Conservation (phyloP, 2,329 filamentous ascomycete species). For the Sarocladiaceae sp. region DNA sequence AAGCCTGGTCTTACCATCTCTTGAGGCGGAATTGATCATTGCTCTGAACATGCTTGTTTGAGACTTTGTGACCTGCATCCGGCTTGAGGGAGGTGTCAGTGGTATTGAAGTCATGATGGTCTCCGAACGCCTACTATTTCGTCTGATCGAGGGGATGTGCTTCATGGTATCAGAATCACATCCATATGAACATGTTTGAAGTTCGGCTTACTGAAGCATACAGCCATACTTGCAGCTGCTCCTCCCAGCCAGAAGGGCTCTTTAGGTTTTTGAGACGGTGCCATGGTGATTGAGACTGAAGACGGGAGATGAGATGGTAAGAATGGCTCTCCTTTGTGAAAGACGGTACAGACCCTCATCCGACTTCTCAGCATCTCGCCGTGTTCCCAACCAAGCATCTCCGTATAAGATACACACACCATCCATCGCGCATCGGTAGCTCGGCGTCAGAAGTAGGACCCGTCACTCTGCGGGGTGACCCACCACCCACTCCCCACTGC, state of each 20-base stretch:
- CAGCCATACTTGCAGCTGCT: conserved; percentile 37
- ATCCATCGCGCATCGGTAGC: too few relatives aligned
- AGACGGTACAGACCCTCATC: too few relatives aligned
- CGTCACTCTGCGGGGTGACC: neutral
- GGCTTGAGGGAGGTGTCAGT: conserved; percentile 19
- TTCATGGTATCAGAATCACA: conserved; percentile 14
- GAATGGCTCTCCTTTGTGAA: too few relatives aligned
- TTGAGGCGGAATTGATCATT: conserved; percentile 29
- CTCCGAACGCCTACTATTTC: conserved; percentile 29
- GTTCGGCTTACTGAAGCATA: conserved; percentile 34
- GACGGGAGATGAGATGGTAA: too few relatives aligned
- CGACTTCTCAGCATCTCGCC: too few relatives aligned
- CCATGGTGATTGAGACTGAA: neutral
- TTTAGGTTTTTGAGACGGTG: conserved; percentile 20
- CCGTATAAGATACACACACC: too few relatives aligned
- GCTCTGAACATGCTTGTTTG: conserved; percentile 33
- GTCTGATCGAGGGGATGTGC: conserved; percentile 39
- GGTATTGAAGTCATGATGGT: neutral
- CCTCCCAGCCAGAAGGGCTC: conserved; percentile 40
- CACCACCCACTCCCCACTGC: too few relatives aligned
- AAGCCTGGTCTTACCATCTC: conserved; percentile 26
- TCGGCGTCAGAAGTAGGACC: neutral
- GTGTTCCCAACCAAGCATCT: too few relatives aligned
- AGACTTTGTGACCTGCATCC: conserved; percentile 37
- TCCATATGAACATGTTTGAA: neutral